Evolutionary conservation across 73 alveolate species (phyloP).

Genomic region (Blepharisma stoltei): DNA sequence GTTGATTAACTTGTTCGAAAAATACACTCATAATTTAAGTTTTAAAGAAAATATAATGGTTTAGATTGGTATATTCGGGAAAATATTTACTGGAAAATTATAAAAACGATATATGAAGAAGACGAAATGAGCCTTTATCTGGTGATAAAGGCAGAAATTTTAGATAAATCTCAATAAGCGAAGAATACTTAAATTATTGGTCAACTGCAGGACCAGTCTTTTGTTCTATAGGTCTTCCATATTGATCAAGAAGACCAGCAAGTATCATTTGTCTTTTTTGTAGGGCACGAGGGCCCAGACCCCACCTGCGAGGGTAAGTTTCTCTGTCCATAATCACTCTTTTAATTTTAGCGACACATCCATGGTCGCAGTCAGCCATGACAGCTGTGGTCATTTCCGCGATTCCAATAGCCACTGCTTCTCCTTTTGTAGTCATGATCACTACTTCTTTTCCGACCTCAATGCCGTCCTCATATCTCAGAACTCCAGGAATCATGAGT

Average conservation of each 20-base stretch:
- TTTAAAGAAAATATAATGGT: no score
- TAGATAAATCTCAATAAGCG: no score
- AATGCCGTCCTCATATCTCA: constrained; percentile 94
- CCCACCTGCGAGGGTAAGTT: constrained; percentile 98
- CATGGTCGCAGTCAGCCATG: constrained; percentile 99
- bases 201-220: no score
- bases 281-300: constrained; percentile 97
- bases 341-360: constrained; percentile 94
- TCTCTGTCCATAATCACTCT: constrained; percentile 99
- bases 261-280: constrained; percentile 94
- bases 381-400: constrained; percentile 99
- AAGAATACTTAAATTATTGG: no score
- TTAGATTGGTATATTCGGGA: no score
- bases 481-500: constrained; percentile 98
- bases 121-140: no score
- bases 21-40: no score
- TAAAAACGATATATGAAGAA: no score
- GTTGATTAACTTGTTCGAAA: no score
- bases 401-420: constrained; percentile 95
- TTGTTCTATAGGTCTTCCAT: constrained; percentile 69
- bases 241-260: constrained; percentile 95
- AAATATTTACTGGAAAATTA: no score
- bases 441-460: constrained; percentile 97
- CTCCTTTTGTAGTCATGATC: constrained; percentile 99
- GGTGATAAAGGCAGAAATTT: no score